Base-by-base conservation (phyloP, 495 filamentous ascomycete species). In the Neurospora intermedia region DNA sequence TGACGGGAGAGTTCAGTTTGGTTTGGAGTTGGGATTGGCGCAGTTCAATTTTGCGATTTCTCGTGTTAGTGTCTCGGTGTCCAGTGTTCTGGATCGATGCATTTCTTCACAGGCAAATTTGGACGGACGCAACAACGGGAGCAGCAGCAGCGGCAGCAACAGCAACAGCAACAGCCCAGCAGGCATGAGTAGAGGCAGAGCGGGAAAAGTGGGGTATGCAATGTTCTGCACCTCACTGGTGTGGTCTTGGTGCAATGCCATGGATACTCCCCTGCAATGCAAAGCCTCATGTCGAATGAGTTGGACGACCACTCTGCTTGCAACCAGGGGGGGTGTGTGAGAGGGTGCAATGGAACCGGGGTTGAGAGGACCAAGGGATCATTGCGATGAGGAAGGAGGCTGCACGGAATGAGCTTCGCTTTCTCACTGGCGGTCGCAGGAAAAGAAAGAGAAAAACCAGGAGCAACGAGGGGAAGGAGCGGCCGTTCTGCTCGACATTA, bases 401-500 rank as follows among this genome's bases (percentile, higher is more conserved):
- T 62, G 54, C 54, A 62, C 54, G 54, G 54, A 66, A 66, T 66
- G 54, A 39, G 39, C 18, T 66, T 66, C 54, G 54, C 27, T 66
- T 66, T 66, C 54, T 35, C 54, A 66, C 54, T 66, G 54, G 54
- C 18, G 13, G 23, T 35, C 27, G 15, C 41, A 69, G 48, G 69
- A 16, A 23, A n/a, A 31, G 42, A 48, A 23, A 27, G 42, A 59
- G 70, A 59, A 20, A 20, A 35, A 71, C 18, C 66, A 46, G 16
- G 70, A 71, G 31, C 31, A 71, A 69, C 23, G 69, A 66, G 43
- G 43, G 70, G 43, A 71, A 75, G 59, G 72, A 72, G 45, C 54
- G 73, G 18, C 20, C 16, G 70, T 35, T 66, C 54, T 70, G 72
- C n/a, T 73, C 74, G 73, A 82, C 72, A 80, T 83, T 85, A 85